Conservation (phyloP, 345 rosid species). For the Eucalyptus regnans region DNA sequence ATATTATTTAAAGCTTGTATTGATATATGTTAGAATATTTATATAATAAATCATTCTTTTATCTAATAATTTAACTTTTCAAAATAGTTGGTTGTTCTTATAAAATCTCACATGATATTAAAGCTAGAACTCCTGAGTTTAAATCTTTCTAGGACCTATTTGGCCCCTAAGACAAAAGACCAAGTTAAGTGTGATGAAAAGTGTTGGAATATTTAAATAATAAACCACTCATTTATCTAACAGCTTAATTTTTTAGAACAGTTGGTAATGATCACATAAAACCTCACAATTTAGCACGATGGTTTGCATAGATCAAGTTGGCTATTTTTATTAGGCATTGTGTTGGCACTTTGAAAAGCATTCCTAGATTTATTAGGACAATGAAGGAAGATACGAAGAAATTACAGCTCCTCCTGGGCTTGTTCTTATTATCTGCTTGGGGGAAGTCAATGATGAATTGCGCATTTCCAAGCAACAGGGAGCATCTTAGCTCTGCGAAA, state of each 20-base stretch:
- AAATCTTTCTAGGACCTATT: too few species aligned
- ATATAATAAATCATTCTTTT: too few species aligned
- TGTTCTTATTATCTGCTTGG: background rate
- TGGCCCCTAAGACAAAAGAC: too few species aligned
- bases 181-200: too few species aligned
- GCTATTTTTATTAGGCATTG: background rate
- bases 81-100: fast-evolving
- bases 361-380: background rate
- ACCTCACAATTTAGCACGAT: background rate
- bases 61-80: too few species aligned
- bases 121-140: too few species aligned
- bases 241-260: too few species aligned
- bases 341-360: background rate
- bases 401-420: background rate
- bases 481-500: too few species aligned
- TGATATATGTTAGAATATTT: background rate
- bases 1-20: background rate
- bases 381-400: too few species aligned
- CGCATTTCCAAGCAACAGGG: background rate
- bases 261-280: background rate
- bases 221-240: too few species aligned
- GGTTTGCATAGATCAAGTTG: background rate
- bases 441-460: background rate
- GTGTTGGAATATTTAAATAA: too few species aligned
- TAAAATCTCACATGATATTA: too few species aligned